Percentiles rank a stretch among this genome's conserved stretches.
Evolutionary conservation across 1,284 basidiomycete genomes (phyloP).

Genomic region (Rhodofomes roseus): DNA sequence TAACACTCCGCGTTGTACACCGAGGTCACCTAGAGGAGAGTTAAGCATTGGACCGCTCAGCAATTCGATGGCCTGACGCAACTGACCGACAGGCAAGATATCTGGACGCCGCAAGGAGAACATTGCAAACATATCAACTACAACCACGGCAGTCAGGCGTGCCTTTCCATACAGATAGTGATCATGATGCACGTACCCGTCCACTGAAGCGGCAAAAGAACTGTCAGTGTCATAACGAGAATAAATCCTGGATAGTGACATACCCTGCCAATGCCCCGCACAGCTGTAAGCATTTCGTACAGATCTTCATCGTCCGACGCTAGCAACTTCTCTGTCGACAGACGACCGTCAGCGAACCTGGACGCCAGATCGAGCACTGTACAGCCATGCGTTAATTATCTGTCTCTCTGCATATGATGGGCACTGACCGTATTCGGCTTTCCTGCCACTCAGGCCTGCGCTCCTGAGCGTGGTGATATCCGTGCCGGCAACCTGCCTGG

Average conservation of each 20-base stretch:
- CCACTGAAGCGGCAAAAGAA: conserved; percentile 26
- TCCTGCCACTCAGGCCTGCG: conserved; percentile 76
- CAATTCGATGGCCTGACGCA: conserved; percentile 11
- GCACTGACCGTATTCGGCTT: conserved; percentile 78
- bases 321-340: conserved; percentile 70
- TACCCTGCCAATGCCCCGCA: conserved; percentile 78
- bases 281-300: conserved; percentile 68
- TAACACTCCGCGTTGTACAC: conserved; percentile 75
- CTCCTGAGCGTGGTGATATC: conserved; percentile 57
- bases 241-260: conserved; percentile 21
- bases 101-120: conserved; percentile 82
- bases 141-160: neutral
- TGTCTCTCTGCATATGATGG: neutral
- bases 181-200: conserved; percentile 26
- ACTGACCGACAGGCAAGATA: conserved; percentile 72
- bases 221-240: neutral
- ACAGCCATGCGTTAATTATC: neutral
- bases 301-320: conserved; percentile 74
- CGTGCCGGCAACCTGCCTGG: conserved; percentile 60
- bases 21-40: conserved; percentile 65
- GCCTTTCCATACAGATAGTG: neutral
- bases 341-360: conserved; percentile 73
- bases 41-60: neutral
- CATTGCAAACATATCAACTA: conserved; percentile 87
- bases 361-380: conserved; percentile 75